Percentiles rank a stretch among this genome's conserved stretches.
These are phyloP conservation scores for Talaromyces liani DNA, from an alignment of 495 filamentous ascomycete genomes.

Conservation along the genomic window DNA sequence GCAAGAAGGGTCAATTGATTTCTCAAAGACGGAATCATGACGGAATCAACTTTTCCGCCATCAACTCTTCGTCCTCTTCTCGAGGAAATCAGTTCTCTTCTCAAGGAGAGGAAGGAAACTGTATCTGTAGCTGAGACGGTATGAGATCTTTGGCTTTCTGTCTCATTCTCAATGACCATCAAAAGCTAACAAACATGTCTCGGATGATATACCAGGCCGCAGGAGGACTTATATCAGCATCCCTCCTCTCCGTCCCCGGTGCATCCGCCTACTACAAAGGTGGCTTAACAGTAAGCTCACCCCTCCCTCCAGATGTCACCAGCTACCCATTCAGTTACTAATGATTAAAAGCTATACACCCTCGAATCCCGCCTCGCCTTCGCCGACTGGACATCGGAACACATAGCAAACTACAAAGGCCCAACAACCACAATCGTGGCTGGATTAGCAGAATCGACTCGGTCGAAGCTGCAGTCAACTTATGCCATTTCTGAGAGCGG, in stretches of 20 bases:
- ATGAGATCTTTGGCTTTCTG: slow-evolving; percentile 1
- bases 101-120: slow-evolving; percentile 45
- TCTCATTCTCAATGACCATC: not conserved
- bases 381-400: slow-evolving; percentile 52
- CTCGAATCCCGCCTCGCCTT: slow-evolving; percentile 51
- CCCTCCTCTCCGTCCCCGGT: slow-evolving; percentile 47
- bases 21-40: not conserved
- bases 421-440: slow-evolving; percentile 50
- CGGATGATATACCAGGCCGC: slow-evolving; percentile 33
- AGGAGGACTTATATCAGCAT: slow-evolving; percentile 52
- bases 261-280: slow-evolving; percentile 51
- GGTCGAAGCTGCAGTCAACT: slow-evolving; percentile 41
- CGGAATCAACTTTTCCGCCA: slow-evolving; percentile 34
- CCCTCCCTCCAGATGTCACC: not conserved
- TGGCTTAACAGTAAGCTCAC: slow-evolving; percentile 41
- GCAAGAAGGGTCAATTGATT: not conserved
- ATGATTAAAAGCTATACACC: slow-evolving; percentile 43
- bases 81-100: slow-evolving; percentile 40
- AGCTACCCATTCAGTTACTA: not conserved
- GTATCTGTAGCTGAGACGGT: slow-evolving; percentile 56
- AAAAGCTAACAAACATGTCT: not conserved
- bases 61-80: slow-evolving; percentile 38
- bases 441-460: slow-evolving; percentile 46
- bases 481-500: slow-evolving; percentile 54
- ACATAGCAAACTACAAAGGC: slow-evolving; percentile 42